Evolutionary conservation across 176 grass and related monocot species (phyloP).

Genomic region (Juncus inflexus): DNA sequence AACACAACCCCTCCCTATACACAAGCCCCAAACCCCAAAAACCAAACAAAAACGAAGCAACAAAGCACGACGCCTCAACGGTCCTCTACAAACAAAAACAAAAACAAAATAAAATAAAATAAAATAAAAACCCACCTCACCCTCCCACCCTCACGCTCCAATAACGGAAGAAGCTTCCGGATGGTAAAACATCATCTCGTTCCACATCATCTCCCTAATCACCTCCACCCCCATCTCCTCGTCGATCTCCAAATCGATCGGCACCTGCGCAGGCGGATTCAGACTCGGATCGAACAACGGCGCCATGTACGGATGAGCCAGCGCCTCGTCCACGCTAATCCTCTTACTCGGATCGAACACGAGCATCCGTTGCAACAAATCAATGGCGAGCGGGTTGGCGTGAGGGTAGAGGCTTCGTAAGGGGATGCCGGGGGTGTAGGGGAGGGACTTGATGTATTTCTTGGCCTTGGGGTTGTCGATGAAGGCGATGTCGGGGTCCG

Average conservation of each 20-base stretch:
- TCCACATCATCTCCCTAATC: slow-evolving; percentile 48
- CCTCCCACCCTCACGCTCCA: not conserved
- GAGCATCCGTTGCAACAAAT: slow-evolving; percentile 43
- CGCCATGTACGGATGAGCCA: slow-evolving; percentile 39
- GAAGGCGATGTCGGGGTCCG: slow-evolving; percentile 35
- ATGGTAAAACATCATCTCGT: slow-evolving; percentile 43
- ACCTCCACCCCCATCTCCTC: slow-evolving; percentile 40
- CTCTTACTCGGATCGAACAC: slow-evolving; percentile 40
- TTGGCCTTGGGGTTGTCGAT: slow-evolving; percentile 39
- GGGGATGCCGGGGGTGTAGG: slow-evolving; percentile 37
- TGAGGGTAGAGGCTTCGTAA: slow-evolving; percentile 33
- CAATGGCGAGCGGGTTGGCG: slow-evolving; percentile 37
- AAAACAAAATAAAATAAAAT: slow-evolving; percentile 13
- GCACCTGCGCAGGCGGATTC: slow-evolving; percentile 36
- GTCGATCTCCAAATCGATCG: slow-evolving; percentile 38
- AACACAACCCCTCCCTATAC: too few relatives aligned
- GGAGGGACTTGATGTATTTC: slow-evolving; percentile 42
- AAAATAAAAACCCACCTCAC: slow-evolving; percentile 19
- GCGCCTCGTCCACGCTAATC: slow-evolving; percentile 34
- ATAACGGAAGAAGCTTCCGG: slow-evolving; percentile 18
- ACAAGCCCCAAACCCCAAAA: too few relatives aligned
- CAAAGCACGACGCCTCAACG: too few relatives aligned
- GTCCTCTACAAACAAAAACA: not conserved
- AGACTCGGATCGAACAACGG: slow-evolving; percentile 30
- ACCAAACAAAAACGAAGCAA: too few relatives aligned